These are phyloP conservation scores for Phycomyces blakesleeanus DNA, from an alignment of 192 early-diverging fungal species.

Conservation along the genomic window DNA sequence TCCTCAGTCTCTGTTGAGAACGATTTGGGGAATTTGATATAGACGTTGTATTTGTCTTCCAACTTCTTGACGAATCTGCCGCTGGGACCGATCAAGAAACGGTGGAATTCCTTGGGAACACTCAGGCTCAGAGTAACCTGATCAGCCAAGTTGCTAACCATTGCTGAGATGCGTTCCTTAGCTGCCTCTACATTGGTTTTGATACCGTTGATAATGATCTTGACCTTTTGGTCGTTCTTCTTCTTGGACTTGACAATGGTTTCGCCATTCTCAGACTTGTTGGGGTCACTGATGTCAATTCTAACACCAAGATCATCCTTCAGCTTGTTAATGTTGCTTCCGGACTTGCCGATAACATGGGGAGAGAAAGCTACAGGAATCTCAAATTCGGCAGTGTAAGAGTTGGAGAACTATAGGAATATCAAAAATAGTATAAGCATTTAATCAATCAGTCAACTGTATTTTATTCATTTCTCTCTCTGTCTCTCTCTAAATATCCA, in stretches of 20 bases:
- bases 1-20: slow-evolving; percentile 8
- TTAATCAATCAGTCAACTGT: too few species aligned
- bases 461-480: too few species aligned
- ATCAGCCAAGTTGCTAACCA: slow-evolving; percentile 68
- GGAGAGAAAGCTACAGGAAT: slow-evolving; percentile 66
- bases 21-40: slow-evolving; percentile 63
- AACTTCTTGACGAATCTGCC: slow-evolving; percentile 69
- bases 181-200: slow-evolving; percentile 71
- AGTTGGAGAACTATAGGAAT: slow-evolving; percentile 51
- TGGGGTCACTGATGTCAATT: slow-evolving; percentile 53
- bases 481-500: too few species aligned
- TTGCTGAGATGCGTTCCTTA: slow-evolving; percentile 62
- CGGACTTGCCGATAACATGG: slow-evolving; percentile 88
- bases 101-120: slow-evolving; percentile 63
- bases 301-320: slow-evolving; percentile 73
- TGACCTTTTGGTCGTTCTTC: slow-evolving; percentile 44
- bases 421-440: slow-evolving; percentile 13
- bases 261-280: slow-evolving; percentile 30
- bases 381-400: slow-evolving; percentile 63
- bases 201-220: slow-evolving; percentile 76
- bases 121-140: slow-evolving; percentile 50
- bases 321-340: slow-evolving; percentile 75
- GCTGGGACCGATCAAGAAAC: slow-evolving; percentile 64
- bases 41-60: slow-evolving; percentile 74
- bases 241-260: slow-evolving; percentile 28